Evolutionary conservation across 768 basidiomycete species (phyloP).

Genomic region (Suillus decipiens): DNA sequence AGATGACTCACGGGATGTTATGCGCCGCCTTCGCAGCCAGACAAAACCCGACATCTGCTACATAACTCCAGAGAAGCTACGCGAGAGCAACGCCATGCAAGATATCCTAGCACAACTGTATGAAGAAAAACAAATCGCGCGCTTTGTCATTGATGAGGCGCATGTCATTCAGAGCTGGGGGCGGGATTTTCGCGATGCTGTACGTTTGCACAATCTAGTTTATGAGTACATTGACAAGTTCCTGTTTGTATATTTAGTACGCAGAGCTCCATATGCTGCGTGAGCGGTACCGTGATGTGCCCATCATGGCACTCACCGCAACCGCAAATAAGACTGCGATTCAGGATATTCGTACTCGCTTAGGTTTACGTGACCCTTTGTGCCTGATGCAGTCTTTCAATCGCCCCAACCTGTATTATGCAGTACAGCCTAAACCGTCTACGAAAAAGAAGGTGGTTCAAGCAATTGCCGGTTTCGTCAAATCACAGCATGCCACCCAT

Average conservation of each 20-base stretch:
- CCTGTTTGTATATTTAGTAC: constrained; percentile 49
- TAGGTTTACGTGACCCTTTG: constrained; percentile 61
- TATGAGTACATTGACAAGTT: neutral
- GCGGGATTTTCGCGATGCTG: constrained; percentile 85
- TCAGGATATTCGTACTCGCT: constrained; percentile 73
- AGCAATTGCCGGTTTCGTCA: constrained; percentile 73
- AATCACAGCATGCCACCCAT: constrained; percentile 51
- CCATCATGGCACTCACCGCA: constrained; percentile 96
- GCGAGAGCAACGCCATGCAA: constrained; percentile 57
- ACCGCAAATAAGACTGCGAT: constrained; percentile 83
- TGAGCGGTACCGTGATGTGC: constrained; percentile 71
- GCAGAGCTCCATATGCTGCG: constrained; percentile 67
- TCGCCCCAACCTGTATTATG: constrained; percentile 86
- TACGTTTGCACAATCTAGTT: constrained; percentile 36
- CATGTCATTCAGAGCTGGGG: constrained; percentile 97
- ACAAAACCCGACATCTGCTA: constrained; percentile 74
- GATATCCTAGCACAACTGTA: constrained; percentile 61
- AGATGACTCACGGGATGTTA: constrained; percentile 40
- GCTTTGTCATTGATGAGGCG: constrained; percentile 96
- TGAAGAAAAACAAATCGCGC: constrained; percentile 57
- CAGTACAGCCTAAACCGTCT: constrained; percentile 52
- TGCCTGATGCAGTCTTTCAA: constrained; percentile 85
- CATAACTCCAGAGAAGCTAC: constrained; percentile 89
- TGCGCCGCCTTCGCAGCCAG: constrained; percentile 44
- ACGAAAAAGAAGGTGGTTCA: constrained; percentile 45